These are phyloP conservation scores for Saccharomyces hybrid DNA, from an alignment of 1,139 yeast species.

Conservation along the genomic window DNA sequence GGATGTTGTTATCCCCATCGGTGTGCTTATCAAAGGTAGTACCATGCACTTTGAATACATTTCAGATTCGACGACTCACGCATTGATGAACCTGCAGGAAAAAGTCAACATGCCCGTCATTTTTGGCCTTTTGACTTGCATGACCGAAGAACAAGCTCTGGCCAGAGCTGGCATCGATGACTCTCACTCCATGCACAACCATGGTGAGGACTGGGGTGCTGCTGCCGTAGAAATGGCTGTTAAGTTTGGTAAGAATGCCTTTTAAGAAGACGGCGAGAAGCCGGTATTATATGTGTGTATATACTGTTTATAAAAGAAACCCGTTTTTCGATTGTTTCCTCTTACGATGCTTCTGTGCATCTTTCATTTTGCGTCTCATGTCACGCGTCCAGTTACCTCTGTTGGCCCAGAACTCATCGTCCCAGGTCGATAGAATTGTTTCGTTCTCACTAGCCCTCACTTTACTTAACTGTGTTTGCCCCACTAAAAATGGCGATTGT, in stretches of 20 bases:
- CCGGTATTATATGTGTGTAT: not conserved
- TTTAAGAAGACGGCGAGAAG: conserved; percentile 1
- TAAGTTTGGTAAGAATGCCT: conserved; percentile 35
- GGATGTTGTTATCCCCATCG: conserved; percentile 90
- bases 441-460: conserved; percentile 35
- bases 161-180: conserved; percentile 88
- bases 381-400: conserved; percentile 76
- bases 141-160: conserved; percentile 90
- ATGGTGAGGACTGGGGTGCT: conserved; percentile 97
- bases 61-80: conserved; percentile 82
- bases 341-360: conserved; percentile 52
- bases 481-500: conserved; percentile 75
- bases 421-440: conserved; percentile 50
- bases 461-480: conserved; percentile 73
- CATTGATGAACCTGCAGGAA: conserved; percentile 75
- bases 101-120: conserved; percentile 70
- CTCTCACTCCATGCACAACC: conserved; percentile 66
- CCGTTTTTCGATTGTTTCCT: conserved; percentile 35
- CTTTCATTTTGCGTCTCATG: conserved; percentile 68
- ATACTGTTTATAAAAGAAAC: conserved; percentile 6
- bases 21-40: conserved; percentile 89
- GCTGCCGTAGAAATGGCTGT: conserved; percentile 96
- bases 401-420: conserved; percentile 70
- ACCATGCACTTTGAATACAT: conserved; percentile 98
- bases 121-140: conserved; percentile 86